Conservation (phyloP, 768 basidiomycete genomes). For the Suillus clintonianus region DNA sequence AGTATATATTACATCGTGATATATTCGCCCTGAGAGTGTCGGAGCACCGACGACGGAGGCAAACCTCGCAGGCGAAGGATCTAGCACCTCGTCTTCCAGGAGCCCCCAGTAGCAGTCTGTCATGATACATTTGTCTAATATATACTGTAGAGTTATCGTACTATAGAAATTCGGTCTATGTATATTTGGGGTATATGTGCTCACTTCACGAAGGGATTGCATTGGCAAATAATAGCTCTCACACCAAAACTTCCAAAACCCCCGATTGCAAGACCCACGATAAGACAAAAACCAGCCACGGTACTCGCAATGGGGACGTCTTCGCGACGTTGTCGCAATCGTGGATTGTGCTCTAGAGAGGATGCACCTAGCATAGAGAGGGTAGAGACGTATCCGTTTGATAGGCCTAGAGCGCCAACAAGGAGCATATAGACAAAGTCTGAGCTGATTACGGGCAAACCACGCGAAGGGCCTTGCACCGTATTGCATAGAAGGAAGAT, state of each 20-base stretch:
- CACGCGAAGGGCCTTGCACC: slow-evolving; percentile 49
- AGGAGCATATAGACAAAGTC: slow-evolving; percentile 77
- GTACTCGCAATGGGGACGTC: slow-evolving; percentile 88
- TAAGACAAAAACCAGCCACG: slow-evolving; percentile 74
- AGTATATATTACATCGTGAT: slow-evolving; percentile 80
- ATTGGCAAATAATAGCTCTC: slow-evolving; percentile 63
- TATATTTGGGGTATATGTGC: background rate
- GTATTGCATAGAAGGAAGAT: slow-evolving; percentile 83
- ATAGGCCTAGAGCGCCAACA: slow-evolving; percentile 67
- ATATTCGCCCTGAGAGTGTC: slow-evolving; percentile 78
- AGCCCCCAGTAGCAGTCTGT: slow-evolving; percentile 44
- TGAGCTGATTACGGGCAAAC: slow-evolving; percentile 59
- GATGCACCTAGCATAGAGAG: slow-evolving; percentile 82
- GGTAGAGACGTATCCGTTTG: slow-evolving; percentile 81
- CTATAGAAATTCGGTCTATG: background rate
- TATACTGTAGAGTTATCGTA: background rate
- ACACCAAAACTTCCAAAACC: slow-evolving; percentile 84
- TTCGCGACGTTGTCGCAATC: slow-evolving; percentile 63
- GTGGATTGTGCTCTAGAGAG: slow-evolving; percentile 78
- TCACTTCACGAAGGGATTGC: slow-evolving; percentile 64
- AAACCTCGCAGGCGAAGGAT: slow-evolving; percentile 65
- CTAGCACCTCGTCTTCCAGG: slow-evolving; percentile 73
- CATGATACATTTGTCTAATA: slow-evolving; percentile 5
- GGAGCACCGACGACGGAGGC: slow-evolving; percentile 72
- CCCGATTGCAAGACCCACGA: slow-evolving; percentile 73